Evolutionary conservation across 805 yeast species (phyloP).

Genomic region (Wickerhamomyces sydowiorum): DNA sequence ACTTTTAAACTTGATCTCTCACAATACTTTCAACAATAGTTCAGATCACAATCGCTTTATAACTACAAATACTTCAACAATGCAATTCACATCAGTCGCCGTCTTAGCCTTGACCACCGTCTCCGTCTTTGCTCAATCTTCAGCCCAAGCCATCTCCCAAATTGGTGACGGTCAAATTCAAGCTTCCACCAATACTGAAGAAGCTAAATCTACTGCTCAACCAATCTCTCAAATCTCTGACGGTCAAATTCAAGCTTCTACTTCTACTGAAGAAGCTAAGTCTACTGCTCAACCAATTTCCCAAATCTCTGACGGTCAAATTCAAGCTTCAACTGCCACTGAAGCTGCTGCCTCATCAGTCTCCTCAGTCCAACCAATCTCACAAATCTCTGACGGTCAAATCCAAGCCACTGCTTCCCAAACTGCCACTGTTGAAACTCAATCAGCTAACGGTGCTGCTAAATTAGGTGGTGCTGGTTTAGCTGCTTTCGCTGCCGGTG

Average conservation of each 20-base stretch:
- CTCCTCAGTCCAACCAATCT: conserved; percentile 30
- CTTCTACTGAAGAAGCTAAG: conserved; percentile 18
- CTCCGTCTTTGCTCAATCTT: conserved; percentile 14
- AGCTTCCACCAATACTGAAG: conserved; percentile 20
- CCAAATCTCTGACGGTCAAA: conserved; percentile 17
- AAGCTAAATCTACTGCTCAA: conserved; percentile 11
- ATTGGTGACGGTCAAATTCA: conserved; percentile 37
- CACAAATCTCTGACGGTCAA: conserved; percentile 52
- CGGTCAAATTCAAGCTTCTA: conserved; percentile 27
- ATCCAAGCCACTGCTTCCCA: conserved; percentile 36
- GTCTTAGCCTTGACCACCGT: conserved; percentile 18
- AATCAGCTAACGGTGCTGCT: conserved; percentile 17
- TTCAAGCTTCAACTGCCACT: conserved; percentile 9
- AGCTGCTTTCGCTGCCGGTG: conserved; percentile 18
- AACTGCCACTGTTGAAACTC: conserved; percentile 23
- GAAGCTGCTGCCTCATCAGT: conserved; percentile 17
- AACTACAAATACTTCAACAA: background rate
- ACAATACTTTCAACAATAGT: background rate
- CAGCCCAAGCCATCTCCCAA: conserved; percentile 27
- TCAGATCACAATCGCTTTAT: background rate
- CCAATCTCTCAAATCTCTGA: conserved; percentile 24
- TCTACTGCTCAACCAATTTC: conserved; percentile 41
- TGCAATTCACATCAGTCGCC: conserved; percentile 10
- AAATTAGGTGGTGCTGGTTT: conserved; percentile 14
- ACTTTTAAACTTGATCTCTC: background rate